phyloP scores from a whole-genome alignment of 2,329 filamentous ascomycete genomes.

The Colletotrichum tropicale region DNA sequence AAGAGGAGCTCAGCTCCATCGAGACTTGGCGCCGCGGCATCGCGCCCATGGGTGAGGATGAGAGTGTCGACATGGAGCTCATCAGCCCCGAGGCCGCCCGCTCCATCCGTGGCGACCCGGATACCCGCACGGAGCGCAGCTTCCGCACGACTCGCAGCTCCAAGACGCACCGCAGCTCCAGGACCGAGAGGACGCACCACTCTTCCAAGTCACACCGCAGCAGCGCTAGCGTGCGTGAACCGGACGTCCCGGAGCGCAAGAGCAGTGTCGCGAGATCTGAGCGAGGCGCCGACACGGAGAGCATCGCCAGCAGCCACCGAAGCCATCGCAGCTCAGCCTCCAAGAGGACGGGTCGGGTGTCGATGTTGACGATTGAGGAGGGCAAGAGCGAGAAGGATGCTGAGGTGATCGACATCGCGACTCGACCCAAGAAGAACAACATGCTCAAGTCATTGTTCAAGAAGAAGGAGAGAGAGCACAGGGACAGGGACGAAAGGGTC shows the following conservation, averaged over 20 bases:
- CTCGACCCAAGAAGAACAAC: conserved; percentile 56
- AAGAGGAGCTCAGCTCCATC: conserved; percentile 63
- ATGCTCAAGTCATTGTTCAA: conserved; percentile 66
- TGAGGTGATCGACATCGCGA: conserved; percentile 37
- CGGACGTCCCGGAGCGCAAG: conserved; percentile 23
- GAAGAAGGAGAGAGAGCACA: conserved; percentile 52
- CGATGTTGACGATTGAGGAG: conserved; percentile 38
- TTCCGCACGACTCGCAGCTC: conserved; percentile 32
- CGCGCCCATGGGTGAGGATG: conserved; percentile 48
- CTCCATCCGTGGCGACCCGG: conserved; percentile 47
- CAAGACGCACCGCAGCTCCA: conserved; percentile 27
- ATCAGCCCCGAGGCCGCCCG: conserved; percentile 61
- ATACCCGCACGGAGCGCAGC: conserved; percentile 40
- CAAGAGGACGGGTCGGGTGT: conserved; percentile 36
- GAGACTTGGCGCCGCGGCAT: conserved; percentile 66
- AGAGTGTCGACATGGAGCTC: conserved; percentile 57
- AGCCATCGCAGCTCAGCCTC: conserved; percentile 30
- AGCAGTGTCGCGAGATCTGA: conserved; percentile 25
- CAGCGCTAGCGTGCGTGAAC: conserved; percentile 23
- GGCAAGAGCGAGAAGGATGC: conserved; percentile 38
- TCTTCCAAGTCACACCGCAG: conserved; percentile 31
- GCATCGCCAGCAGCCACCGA: conserved; percentile 42
- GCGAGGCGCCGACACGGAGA: conserved; percentile 30
- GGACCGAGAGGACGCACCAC: conserved; percentile 31
- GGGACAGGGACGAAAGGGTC: conserved; percentile 27